Base-by-base conservation (phyloP, 257 asterid genomes). In the Fraxinus quadrangulata region DNA sequence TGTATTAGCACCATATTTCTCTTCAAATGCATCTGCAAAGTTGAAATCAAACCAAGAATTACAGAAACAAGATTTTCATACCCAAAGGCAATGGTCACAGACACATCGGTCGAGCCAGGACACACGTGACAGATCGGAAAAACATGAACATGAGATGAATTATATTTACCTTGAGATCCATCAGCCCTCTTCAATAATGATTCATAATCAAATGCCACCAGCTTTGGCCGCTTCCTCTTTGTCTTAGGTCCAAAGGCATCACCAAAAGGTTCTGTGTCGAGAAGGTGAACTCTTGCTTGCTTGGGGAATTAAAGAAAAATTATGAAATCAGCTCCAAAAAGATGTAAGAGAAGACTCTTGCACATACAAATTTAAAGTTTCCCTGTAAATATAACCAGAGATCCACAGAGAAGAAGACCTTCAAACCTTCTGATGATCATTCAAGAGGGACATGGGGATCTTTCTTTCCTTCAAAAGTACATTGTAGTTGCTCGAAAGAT, bases 261-360 rank as follows among this genome's bases (percentile, higher is more conserved):
- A 79, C 96, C 80, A 75, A 93, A 96, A 79, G 99, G 89, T 84
- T 92, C 90, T 21, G 92, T 96, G 83, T 93, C 97, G 45, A 93
- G 94, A 70, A 96, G 96, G 85, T 96, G 99, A 84, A 89, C 99
- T 86, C 97, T 86, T 78, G 92, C 87, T 93, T 96, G 99, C 99
- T 96, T 65, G 26, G 51, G 79, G 75, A 77, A 49, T 28, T 21
- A 72, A 33, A 84, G 24, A 13, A 80, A 79, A 24, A 71, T 5
- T 51, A 65, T 40, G 33, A 69, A 24, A 72, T 74, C 54, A 83
- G 77, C 56, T 47, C 71, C 73, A 74, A 69, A 66, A 47, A 13
- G 0, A 68, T 5, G 31, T 40, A 75, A 79, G 33, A 56, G 9
- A 68, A 63, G 34, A 10, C 10, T 12, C 37, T 42, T 9, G 39